Evolutionary conservation across 805 yeast genomes (phyloP).

Genomic region (Hanseniaspora lachancei): DNA sequence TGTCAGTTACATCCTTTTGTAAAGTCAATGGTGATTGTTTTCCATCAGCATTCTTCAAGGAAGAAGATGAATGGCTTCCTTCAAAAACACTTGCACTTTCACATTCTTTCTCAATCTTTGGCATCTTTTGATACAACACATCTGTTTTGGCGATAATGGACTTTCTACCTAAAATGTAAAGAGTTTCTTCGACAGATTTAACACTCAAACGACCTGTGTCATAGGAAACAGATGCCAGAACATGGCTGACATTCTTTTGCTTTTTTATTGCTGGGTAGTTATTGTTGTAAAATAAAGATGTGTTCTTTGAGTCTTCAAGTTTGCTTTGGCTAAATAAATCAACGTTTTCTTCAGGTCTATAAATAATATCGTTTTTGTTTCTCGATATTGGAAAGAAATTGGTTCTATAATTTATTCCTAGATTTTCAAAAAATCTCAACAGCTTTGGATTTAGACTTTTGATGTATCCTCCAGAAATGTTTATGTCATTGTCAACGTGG

Average conservation of each 20-base stretch:
- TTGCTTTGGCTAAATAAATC: neutral
- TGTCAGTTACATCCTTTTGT: neutral
- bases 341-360: neutral
- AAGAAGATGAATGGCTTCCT: neutral
- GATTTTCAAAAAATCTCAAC: neutral
- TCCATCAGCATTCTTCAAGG: neutral
- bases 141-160: neutral
- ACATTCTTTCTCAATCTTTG: neutral
- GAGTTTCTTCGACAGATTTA: neutral
- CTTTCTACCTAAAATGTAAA: neutral
- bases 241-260: neutral
- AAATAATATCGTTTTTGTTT: neutral
- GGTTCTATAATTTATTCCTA: conserved; percentile 8
- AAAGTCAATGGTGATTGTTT: neutral
- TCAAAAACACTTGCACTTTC: neutral
- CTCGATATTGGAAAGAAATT: conserved; percentile 4
- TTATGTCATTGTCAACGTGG: conserved; percentile 1
- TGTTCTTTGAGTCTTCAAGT: neutral
- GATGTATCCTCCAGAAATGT: conserved; percentile 3
- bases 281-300: neutral
- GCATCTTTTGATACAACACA: neutral
- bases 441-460: conserved; percentile 4
- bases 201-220: conserved; percentile 11
- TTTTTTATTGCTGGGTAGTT: neutral
- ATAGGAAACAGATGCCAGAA: neutral